Evolutionary conservation across 371 early-diverging fungal species (phyloP).

Genomic region (Syncephalastrum monosporum): DNA sequence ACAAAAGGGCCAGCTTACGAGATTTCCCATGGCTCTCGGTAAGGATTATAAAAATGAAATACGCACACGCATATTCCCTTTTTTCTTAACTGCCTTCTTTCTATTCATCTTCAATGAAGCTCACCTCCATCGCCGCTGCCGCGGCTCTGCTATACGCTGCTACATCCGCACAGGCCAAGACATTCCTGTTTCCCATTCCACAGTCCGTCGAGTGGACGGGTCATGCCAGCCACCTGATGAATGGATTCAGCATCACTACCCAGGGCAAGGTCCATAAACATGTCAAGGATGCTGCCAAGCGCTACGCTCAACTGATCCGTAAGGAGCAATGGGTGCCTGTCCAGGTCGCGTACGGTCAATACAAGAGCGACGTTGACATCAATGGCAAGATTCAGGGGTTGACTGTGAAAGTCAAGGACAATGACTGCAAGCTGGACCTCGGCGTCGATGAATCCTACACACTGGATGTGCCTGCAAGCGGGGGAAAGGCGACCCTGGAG

Average conservation of each 20-base stretch:
- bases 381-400: background rate
- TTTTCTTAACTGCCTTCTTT: conserved; percentile 5
- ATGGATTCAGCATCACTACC: conserved; percentile 25
- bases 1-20: too few relatives aligned
- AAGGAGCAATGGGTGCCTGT: conserved; percentile 44
- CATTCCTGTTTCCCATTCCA: conserved; percentile 43
- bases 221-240: conserved; percentile 18
- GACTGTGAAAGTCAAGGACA: conserved; percentile 22
- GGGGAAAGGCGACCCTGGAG: conserved; percentile 48
- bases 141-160: conserved; percentile 19
- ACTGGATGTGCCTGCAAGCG: conserved; percentile 50
- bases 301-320: conserved; percentile 31
- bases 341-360: conserved; percentile 17
- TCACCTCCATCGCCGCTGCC: conserved; percentile 23
- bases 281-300: conserved; percentile 37
- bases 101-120: conserved; percentile 25
- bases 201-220: conserved; percentile 41
- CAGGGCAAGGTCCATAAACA: conserved; percentile 18
- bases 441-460: conserved; percentile 70
- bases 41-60: too few relatives aligned
- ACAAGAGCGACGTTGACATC: conserved; percentile 24
- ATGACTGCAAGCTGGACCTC: conserved; percentile 35
- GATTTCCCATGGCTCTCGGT: too few relatives aligned
- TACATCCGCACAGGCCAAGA: conserved; percentile 29
- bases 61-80: background rate